Base-by-base conservation (phyloP, 139 green algal genomes). In the Chlamydomonas eustigma region DNA sequence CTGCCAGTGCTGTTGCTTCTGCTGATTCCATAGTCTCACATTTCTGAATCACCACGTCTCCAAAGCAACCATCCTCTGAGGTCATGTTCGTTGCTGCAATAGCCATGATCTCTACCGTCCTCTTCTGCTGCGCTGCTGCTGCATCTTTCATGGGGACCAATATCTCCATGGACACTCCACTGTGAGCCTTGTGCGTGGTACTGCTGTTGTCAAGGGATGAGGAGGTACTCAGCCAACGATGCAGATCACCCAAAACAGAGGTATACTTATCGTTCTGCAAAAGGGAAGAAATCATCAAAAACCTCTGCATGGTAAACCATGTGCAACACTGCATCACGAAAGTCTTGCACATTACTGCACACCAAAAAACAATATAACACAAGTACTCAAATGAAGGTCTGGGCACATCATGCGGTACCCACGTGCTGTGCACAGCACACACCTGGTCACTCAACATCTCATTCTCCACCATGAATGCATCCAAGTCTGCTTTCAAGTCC, bases 361-460 rank as follows among this genome's bases (percentile, higher is more conserved):
- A 58, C 44, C n/a, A n/a, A n/a, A n/a, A n/a, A n/a, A n/a, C n/a
- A n/a, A 58, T 18, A 58, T 18, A 58, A 18, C 44, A 58, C 18
- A 12, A 58, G 12, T 58, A 58, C 18, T 58, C 44, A 58, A 58
- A 58, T n/a, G n/a, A n/a, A n/a, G n/a, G n/a, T n/a, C n/a, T n/a
- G n/a, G n/a, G n/a, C n/a, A n/a, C n/a, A n/a, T n/a, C n/a, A n/a
- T n/a, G n/a, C n/a, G n/a, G n/a, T 18, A 58, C 44, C 12, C 44
- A 58, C 44, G 18, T 18, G 18, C 44, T 28, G 12, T 58, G 44
- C 12, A 12, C 12, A 12, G 12, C 44, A 58, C 52, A 6, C 52
- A 68, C 52, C 52, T 68, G 52, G n/a, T 68, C 52, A 28, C 4
- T 68, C 22, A 68, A 6, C 52, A 68, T 68, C 12, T 68, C 52